Conservation (phyloP, 352 stramenopile genomes). For the Phytophthora foliorum region DNA sequence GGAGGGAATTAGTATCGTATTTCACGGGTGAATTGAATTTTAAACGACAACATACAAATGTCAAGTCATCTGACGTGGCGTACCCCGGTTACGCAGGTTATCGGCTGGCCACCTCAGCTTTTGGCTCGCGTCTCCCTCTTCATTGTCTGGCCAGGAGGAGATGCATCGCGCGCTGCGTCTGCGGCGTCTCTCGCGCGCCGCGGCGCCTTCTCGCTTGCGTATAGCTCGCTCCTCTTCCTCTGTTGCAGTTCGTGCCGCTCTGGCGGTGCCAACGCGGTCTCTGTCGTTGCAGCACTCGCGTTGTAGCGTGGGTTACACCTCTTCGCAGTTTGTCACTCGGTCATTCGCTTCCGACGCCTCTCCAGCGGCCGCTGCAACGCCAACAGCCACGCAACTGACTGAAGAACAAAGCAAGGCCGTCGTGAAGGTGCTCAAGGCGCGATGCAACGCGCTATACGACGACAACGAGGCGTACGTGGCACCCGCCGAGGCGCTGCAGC, state of each 20-base stretch:
- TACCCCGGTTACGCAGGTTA: background rate
- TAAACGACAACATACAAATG: slow-evolving; percentile 13
- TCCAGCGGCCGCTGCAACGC: slow-evolving; percentile 4
- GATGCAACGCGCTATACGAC: slow-evolving; percentile 63
- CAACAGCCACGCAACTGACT: slow-evolving; percentile 8
- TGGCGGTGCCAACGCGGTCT: background rate
- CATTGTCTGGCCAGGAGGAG: slow-evolving; percentile 35
- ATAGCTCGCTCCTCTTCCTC: background rate
- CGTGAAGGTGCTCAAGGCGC: slow-evolving; percentile 52
- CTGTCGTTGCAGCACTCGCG: slow-evolving; percentile 15
- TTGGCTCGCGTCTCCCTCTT: slow-evolving; percentile 15
- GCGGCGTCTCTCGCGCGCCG: slow-evolving; percentile 20
- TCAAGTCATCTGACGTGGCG: slow-evolving; percentile 1
- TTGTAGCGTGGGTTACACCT: background rate
- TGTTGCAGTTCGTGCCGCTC: background rate
- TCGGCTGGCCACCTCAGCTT: slow-evolving; percentile 14
- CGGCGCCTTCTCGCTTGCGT: background rate
- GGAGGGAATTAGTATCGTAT: background rate
- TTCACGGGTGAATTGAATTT: slow-evolving; percentile 24
- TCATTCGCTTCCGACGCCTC: slow-evolving; percentile 22
- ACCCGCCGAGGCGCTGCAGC: slow-evolving; percentile 33
- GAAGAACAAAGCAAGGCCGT: slow-evolving; percentile 30
- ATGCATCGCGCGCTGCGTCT: slow-evolving; percentile 47
- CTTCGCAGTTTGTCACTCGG: background rate
- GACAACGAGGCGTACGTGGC: slow-evolving; percentile 50